Base-by-base conservation (phyloP, 1,284 basidiomycete species). In the Thelephora terrestris region DNA sequence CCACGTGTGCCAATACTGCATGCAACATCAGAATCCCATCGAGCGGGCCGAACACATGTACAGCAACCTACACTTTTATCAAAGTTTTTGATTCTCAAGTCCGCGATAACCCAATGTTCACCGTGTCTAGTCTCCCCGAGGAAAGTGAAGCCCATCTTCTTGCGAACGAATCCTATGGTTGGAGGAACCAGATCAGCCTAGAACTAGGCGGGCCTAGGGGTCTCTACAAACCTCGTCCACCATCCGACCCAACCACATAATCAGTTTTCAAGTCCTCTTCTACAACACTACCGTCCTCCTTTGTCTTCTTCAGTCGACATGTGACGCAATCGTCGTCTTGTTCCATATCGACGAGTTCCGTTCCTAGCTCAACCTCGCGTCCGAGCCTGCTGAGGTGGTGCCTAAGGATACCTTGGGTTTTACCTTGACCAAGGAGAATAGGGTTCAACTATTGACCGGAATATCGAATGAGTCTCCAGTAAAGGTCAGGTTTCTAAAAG, bases 241-340 rank as follows among this genome's bases (percentile, higher is more conserved):
- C 69, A 52, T 71, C 68, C 1, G 67, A 57, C 1, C 68, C 69
- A 12, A 70, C 52, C 0, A 71, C 45, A 42, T 57, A 68, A 1
- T 48, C 47, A n/a, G 49, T 48, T 4, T 49, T 23, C n/a, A 59
- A 44, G 2, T 47, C 49, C 51, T 60, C 47, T 21, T 55, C 37
- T 58, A 55, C 2, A 34, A 18, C 3, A 21, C 24, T 20, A 54
- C 53, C 1, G 29, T 6, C 5, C 14, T 6, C 29, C 5, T 47
- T 49, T 20, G 34, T 52, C 39, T 54, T 48, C 5, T 51, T 43
- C 14, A 58, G 14, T 3, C 52, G 46, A 10, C 48, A 56, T 1
- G 46, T 45, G 24, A 67, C 63, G 3, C 46, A 49, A 16, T 63
- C 53, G 1, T 35, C 45, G 23, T 57, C 45, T 45, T 68, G 64